Conservation (phyloP, 108 stramenopile species). For the Cyclostephanos invisitatus region DNA sequence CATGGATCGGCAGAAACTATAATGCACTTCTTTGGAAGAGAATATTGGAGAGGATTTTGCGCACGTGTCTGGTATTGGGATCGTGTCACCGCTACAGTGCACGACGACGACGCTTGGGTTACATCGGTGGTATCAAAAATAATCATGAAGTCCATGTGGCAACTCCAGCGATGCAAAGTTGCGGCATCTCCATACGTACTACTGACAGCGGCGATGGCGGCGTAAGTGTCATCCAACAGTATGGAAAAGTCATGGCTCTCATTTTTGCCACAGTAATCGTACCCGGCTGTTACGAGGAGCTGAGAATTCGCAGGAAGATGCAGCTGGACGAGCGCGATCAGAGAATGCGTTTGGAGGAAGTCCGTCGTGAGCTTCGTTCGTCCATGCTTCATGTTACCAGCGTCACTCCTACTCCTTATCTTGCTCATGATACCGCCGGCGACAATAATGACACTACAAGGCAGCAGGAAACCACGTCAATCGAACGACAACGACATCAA, state of each 20-base stretch:
- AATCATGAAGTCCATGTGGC: slow-evolving; percentile 17
- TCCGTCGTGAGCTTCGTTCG: slow-evolving; percentile 16
- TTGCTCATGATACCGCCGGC: not conserved
- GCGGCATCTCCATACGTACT: slow-evolving; percentile 38
- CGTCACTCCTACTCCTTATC: slow-evolving; percentile 3
- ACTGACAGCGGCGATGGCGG: not conserved
- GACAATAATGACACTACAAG: not conserved
- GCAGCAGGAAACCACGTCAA: not conserved
- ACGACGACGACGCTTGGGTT: not conserved
- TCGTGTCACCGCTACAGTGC: slow-evolving; percentile 21
- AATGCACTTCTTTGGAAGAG: slow-evolving; percentile 24
- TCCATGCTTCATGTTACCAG: not conserved
- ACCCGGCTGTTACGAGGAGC: slow-evolving; percentile 36
- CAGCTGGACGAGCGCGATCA: slow-evolving; percentile 31
- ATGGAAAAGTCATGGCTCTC: slow-evolving; percentile 31
- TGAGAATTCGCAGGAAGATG: slow-evolving; percentile 26
- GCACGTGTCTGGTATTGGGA: slow-evolving; percentile 34
- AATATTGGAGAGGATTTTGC: slow-evolving; percentile 30
- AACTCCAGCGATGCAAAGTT: slow-evolving; percentile 48
- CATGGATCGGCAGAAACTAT: not conserved
- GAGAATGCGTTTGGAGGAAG: slow-evolving; percentile 12
- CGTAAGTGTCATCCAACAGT: slow-evolving; percentile 13
- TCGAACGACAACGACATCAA: not conserved
- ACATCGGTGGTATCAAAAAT: not conserved
- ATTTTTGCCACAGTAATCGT: slow-evolving; percentile 31